These are phyloP conservation scores for Thozetella sp. DNA, from an alignment of 495 filamentous ascomycete species.

Conservation along the genomic window DNA sequence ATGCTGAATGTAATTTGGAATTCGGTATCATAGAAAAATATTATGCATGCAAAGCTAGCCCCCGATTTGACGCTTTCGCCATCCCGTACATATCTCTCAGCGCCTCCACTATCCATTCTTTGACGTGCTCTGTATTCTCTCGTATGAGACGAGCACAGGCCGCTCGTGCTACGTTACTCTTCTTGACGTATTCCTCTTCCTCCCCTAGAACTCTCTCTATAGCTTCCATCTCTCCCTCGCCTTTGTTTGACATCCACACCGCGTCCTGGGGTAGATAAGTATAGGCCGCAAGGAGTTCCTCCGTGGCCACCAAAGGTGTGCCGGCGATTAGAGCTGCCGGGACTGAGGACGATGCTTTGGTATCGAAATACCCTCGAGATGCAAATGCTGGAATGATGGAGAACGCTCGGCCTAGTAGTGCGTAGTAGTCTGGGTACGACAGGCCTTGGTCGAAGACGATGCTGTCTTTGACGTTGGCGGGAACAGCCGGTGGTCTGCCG, in stretches of 20 bases:
- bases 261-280: constrained; percentile 22
- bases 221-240: constrained; percentile 19
- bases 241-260: constrained; percentile 18
- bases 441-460: constrained; percentile 22
- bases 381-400: constrained; percentile 27
- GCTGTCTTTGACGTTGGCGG: neutral
- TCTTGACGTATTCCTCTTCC: neutral
- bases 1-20: too few species aligned
- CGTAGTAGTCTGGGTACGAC: constrained; percentile 21
- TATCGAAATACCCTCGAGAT: constrained; percentile 16
- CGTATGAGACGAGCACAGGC: neutral
- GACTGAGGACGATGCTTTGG: constrained; percentile 23
- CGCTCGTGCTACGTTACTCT: neutral
- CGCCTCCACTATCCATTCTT: neutral
- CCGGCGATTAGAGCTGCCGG: constrained; percentile 25
- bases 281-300: constrained; percentile 23
- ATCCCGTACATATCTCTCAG: neutral
- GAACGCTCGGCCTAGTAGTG: constrained; percentile 16
- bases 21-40: too few species aligned
- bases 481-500: neutral
- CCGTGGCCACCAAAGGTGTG: constrained; percentile 19
- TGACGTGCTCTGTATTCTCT: neutral
- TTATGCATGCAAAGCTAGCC: too few species aligned
- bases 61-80: too few species aligned
- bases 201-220: neutral